These are phyloP conservation scores for Backusella morwellensis DNA, from an alignment of 192 early-diverging fungal species.

Conservation along the genomic window DNA sequence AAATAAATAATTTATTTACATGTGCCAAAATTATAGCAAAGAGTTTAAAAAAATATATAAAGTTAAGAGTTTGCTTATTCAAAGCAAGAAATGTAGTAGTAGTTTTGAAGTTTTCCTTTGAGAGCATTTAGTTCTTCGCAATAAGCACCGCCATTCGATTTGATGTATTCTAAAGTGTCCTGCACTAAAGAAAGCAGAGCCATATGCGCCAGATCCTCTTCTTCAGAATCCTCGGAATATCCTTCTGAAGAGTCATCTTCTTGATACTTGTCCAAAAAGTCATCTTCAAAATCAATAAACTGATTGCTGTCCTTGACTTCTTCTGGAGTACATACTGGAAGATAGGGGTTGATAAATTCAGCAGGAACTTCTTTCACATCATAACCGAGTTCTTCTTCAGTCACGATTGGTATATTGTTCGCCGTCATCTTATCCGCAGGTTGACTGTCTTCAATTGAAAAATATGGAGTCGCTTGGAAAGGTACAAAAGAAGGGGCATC, in stretches of 20 bases:
- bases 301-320: background rate
- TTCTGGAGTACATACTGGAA: background rate
- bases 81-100: background rate
- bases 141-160: background rate
- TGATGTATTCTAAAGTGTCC: conserved; percentile 15
- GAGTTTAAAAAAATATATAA: background rate
- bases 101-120: background rate
- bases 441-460: background rate
- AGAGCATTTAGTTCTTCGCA: conserved; percentile 1
- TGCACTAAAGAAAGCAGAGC: conserved; percentile 5
- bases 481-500: background rate
- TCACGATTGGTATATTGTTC: background rate
- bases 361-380: background rate
- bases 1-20: background rate
- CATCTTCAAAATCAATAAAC: background rate
- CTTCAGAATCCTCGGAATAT: background rate
- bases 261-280: background rate
- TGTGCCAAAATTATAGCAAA: background rate
- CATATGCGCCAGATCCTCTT: background rate
- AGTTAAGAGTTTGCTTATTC: background rate
- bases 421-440: background rate
- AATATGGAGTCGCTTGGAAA: background rate
- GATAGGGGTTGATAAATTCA: background rate
- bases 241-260: conserved; percentile 8
- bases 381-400: background rate